These are phyloP conservation scores for Colletotrichum sp. DNA, from an alignment of 2,329 filamentous ascomycete genomes.

Conservation along the genomic window DNA sequence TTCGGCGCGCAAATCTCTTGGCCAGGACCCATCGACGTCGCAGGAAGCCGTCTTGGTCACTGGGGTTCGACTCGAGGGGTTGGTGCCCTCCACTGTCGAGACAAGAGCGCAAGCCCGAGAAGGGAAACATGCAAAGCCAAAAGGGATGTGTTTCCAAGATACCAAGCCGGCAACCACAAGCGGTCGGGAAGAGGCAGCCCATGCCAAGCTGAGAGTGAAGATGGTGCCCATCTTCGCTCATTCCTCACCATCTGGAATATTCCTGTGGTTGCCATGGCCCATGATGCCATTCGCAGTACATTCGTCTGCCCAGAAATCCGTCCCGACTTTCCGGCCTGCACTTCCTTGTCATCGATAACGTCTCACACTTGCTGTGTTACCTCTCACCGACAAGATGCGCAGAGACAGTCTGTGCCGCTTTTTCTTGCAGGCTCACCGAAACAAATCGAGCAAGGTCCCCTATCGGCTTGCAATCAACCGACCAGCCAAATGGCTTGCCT, in stretches of 20 bases:
- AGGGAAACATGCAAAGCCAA: background rate
- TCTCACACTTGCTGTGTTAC: background rate
- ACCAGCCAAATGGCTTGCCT: slow-evolving; percentile 11
- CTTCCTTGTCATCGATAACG: background rate
- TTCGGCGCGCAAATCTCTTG: slow-evolving; percentile 19
- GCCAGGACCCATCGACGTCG: slow-evolving; percentile 5
- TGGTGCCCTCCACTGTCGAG: background rate
- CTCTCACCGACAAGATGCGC: background rate
- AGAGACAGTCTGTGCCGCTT: background rate
- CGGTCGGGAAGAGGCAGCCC: slow-evolving; percentile 21
- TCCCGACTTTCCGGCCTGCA: background rate
- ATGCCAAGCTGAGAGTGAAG: slow-evolving; percentile 10
- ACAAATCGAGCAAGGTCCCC: slow-evolving; percentile 2
- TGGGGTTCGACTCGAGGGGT: background rate
- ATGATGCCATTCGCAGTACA: slow-evolving; percentile 14
- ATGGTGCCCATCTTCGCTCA: background rate
- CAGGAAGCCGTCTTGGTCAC: slow-evolving; percentile 14
- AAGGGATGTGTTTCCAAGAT: slow-evolving; percentile 3
- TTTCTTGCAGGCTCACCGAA: slow-evolving; percentile 15
- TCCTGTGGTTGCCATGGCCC: background rate
- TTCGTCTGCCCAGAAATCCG: background rate
- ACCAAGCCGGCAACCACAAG: slow-evolving; percentile 22
- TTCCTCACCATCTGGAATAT: background rate
- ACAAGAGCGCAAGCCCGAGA: background rate
- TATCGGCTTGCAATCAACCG: background rate